Base-by-base conservation (phyloP, 202 grass and related monocot genomes). In the Eragrostis tef region DNA sequence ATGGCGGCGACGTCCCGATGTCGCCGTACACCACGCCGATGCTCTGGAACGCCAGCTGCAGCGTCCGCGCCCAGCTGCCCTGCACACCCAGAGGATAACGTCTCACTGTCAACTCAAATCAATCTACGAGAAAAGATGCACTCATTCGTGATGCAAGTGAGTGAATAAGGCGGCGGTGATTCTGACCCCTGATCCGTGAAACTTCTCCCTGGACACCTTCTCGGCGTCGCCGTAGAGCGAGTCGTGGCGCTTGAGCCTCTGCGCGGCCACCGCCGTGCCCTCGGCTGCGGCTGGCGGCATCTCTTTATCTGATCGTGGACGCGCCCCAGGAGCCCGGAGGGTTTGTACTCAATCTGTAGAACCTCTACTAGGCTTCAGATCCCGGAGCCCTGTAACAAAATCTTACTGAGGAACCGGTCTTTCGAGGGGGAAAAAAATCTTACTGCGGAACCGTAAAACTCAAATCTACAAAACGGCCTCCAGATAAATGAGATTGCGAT, bases 21-120 rank as follows among this genome's bases (percentile, higher is more conserved):
- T 96, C 93, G n/a, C 90, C 93, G 70, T 96, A 96, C 62, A 96
- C 86, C 1, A 96, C 61, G 44, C 93, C 88, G 47, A 96, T 83
- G 81, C 87, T 87, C 48, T 96, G 93, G 86, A 96, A 96, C 12
- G 90, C 90, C 71, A 96, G 80, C 2, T 43, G 88, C 88, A 94
- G 67, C 26, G 89, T 94, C 64, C 43, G 36, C 16, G 64, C 49
- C 87, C 89, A 94, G 80, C 81, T 60, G 17, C 43, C 87, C 92
- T 91, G 45, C 42, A 68, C 59, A 45, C 3, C 34, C 2, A 39
- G 3, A 39, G 34, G 34, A 39, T 39, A 39, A 39, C 34, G 6
- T 5, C 34, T 39, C 34, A 39, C 34, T 39, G 2, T 5, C 34
- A 39, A 31, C 29, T 31, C 29, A 31, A 31, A 31, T 31, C 29